A percentile compares a stretch with the other conserved stretches of the same genome.
Evolutionary conservation across 2,329 filamentous ascomycete genomes (phyloP).

Genomic region (Scytalidium lignicola): DNA sequence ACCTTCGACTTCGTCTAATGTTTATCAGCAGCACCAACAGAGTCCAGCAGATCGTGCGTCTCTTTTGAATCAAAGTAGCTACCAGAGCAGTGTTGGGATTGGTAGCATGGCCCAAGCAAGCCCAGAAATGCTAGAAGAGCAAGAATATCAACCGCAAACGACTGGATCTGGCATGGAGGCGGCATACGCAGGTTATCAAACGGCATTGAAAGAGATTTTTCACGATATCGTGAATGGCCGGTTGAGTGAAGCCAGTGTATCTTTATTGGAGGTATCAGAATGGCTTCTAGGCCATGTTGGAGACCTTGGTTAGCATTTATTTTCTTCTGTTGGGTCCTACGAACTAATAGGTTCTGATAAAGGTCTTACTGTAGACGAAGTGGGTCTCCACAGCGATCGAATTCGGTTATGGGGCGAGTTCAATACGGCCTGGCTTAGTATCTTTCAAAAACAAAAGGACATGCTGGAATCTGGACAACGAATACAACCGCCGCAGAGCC

Average conservation of each 20-base stretch:
- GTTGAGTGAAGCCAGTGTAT: slow-evolving; percentile 52
- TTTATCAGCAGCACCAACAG: slow-evolving; percentile 48
- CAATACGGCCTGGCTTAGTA: slow-evolving; percentile 83
- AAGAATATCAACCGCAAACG: slow-evolving; percentile 44
- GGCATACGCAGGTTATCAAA: slow-evolving; percentile 62
- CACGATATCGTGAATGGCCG: slow-evolving; percentile 55
- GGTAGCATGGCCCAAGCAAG: slow-evolving; percentile 40
- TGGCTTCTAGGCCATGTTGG: slow-evolving; percentile 63
- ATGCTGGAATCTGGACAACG: slow-evolving; percentile 42
- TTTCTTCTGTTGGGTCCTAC: slow-evolving; percentile 21
- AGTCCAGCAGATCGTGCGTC: slow-evolving; percentile 49
- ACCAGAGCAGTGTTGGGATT: slow-evolving; percentile 43
- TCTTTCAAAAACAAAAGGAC: slow-evolving; percentile 80
- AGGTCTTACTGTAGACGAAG: slow-evolving; percentile 84
- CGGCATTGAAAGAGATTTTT: slow-evolving; percentile 57
- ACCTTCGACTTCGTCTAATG: slow-evolving; percentile 47
- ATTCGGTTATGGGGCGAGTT: slow-evolving; percentile 90
- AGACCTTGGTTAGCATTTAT: slow-evolving; percentile 53
- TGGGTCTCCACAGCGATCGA: slow-evolving; percentile 67
- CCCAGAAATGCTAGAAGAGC: slow-evolving; percentile 47
- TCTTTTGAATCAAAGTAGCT: slow-evolving; percentile 47
- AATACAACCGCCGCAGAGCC: slow-evolving; percentile 41
- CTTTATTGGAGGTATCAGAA: slow-evolving; percentile 57
- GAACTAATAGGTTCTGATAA: slow-evolving; percentile 31
- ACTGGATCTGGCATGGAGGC: slow-evolving; percentile 50